Base-by-base conservation (phyloP, 2,329 filamentous ascomycete genomes). In the Didymella pomorum region DNA sequence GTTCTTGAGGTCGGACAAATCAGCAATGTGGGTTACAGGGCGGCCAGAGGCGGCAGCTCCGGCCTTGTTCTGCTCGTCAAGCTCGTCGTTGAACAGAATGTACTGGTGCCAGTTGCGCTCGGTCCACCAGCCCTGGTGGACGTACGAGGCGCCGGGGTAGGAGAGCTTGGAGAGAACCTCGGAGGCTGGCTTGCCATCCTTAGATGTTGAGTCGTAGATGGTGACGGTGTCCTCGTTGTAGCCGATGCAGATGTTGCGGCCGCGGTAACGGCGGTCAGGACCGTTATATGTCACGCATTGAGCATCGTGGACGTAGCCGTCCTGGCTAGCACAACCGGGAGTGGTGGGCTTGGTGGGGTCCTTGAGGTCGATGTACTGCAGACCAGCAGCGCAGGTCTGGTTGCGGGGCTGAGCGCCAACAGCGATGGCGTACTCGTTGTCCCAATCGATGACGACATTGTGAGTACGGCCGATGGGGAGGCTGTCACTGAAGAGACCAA, bases 241-340 rank as follows among this genome's bases (percentile, higher is more conserved):
- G 29, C 80, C 81, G 69, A 83, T 82, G 79, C 84, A 86, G 65
- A 86, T 84, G 49, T 86, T 82, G 9, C 76, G 76, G 12, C 79
- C 82, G 3, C 73, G 68, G 71, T 82, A 86, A 31, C 76, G 70
- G 31, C 71, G 71, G 62, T 85, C 79, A 0, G 83, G 83, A 0
- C 84, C 83, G 9, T 78, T 79, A 75, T 84, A 84, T 39, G 81
- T 80, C 9, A 87, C 74, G 69, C 84, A 87, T 72, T 87, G 84
- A 2, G 85, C 84, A 65, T 87, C 85, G 69, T 87, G 85, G 5
- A 86, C 84, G 68, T 87, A 87, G 52, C 84, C 84, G 68, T 86
- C 84, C 35, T 80, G 70, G 39, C 78, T 74, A 9, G 82, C 81
- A 66, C 69, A 87, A 18, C 84, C 85, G 10, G 83, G 81, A 3